Conservation (phyloP, 75 land plant species). For the Isoetes taiwanensis region DNA sequence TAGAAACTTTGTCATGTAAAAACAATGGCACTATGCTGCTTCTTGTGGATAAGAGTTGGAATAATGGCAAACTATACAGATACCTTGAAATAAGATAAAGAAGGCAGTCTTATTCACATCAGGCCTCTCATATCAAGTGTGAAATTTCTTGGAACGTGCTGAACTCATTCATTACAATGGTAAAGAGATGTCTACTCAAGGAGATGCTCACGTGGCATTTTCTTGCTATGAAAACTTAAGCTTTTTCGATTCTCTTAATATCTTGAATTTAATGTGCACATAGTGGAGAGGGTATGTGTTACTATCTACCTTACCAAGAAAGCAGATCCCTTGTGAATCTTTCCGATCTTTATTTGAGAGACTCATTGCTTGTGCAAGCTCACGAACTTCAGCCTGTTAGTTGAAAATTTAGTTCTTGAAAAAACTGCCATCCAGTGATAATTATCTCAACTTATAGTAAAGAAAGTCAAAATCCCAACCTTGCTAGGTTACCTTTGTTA, state of each 20-base stretch:
- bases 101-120: no score
- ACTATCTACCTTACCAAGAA: slow-evolving; percentile 78
- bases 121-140: no score
- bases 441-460: not conserved
- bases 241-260: no score
- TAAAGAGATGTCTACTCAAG: no score
- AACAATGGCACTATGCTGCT: not conserved
- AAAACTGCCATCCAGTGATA: no score
- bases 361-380: slow-evolving; percentile 51
- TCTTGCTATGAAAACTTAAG: no score
- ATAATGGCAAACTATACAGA: not conserved
- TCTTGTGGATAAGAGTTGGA: not conserved
- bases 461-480: not conserved
- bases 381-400: slow-evolving; percentile 84
- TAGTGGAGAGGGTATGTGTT: not conserved
- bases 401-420: no score
- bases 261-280: no score
- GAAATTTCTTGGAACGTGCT: no score
- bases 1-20: no score
- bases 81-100: not conserved
- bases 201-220: no score
- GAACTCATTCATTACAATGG: no score
- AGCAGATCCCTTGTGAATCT: slow-evolving; percentile 98
- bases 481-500: slow-evolving; percentile 84
- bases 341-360: slow-evolving; percentile 83